Base-by-base conservation (phyloP, 768 basidiomycete species). In the Boletus rubropictus region DNA sequence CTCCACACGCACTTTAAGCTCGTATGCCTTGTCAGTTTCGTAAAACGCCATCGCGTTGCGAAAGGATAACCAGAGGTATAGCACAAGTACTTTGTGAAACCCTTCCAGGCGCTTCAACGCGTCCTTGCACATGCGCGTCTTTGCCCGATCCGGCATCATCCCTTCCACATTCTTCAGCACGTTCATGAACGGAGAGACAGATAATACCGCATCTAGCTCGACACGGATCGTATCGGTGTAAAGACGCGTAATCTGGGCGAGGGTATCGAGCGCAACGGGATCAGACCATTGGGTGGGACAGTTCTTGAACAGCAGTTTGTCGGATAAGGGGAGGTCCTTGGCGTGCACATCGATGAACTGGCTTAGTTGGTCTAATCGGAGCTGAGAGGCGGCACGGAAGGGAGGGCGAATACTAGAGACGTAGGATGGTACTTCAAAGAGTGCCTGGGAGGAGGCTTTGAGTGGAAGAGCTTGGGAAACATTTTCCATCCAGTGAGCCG, bases 31-130 rank as follows among this genome's bases (percentile, higher is more conserved):
- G 6, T 68, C 61, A 27, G 74, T 68, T n/a, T 85, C 72, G 4
- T 76, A 65, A 62, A 86, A 97, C 7, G 81, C 72, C 43, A 89
- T 71, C 0, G 79, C 73, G 48, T 79, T 73, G 32, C 93, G 82
- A 62, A 79, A 82, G 17, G 75, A 72, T 53, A 93, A 72, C 95
- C 95, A 99, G 40, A 91, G 70, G 66, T 97, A 97, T 18, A 86
- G 55, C 12, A 84, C 81, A 24, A 90, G 57, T 25, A 79, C 68
- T 57, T 84, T 86, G 67, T 99, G 92, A 50, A 89, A 66, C 5
- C 75, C 71, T 65, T 97, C 94, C 38, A 97, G 65, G n/a, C 46
- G 51, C 29, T 34, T 54, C 36, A 65, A 39, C 2, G 61, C 60
- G 0, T 53, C 49, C 35, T 35, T 48, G 45, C 60, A 57, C 17